Evolutionary conservation across 2,329 filamentous ascomycete species (phyloP), one percentile per base, ranked within the genome.

Genomic region (Colletotrichum lupini): DNA sequence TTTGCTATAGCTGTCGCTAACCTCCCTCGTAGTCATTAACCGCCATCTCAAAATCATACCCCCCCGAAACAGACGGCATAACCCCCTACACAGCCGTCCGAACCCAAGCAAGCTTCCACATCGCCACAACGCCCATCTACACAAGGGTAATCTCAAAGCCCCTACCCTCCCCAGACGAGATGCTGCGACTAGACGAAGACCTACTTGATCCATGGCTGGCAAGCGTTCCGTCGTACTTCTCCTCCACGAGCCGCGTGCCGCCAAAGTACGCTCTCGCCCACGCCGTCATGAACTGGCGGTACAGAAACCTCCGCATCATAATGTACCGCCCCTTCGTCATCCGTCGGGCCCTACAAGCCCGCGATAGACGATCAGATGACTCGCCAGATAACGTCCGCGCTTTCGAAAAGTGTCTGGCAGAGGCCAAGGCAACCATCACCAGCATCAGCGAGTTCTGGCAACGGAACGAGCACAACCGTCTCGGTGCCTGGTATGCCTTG

Each of bases 241-340:
- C 76, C 30, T 80, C 82, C 35, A 67, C 77, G n/a, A 77, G 78
- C 4, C 65, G 69, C 0, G 76, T 85, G 3, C 82, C 82, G 1
- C 67, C 78, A 1, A 80, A 81, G 55, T 87, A 83, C 67, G 78
- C 80, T 0, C 80, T 85, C 12, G 79, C 82, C 1, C 83, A 86
- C 28, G 81, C 81, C 4, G 82, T 86, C 24, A 84, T 86, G 78
- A 80, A 80, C 60, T 86, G 85, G 83, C 80, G 85, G 14, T 80
- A 80, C 52, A 80, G 83, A 7, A 87, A 87, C 66, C 79, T 87
- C 52, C 81, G 84, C 22, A 85, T 87, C 75, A 84, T 87, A 65
- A 85, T 86, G 81, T 86, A 86, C 72, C 78, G 85, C 4, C 83
- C 85, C 0, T 86, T 85, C 62, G 81, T 87, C 22, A 84, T 87